Evolutionary conservation across 495 filamentous ascomycete genomes (phyloP), one percentile per base, ranked within the genome.

Genomic region (Lepraria neglecta): DNA sequence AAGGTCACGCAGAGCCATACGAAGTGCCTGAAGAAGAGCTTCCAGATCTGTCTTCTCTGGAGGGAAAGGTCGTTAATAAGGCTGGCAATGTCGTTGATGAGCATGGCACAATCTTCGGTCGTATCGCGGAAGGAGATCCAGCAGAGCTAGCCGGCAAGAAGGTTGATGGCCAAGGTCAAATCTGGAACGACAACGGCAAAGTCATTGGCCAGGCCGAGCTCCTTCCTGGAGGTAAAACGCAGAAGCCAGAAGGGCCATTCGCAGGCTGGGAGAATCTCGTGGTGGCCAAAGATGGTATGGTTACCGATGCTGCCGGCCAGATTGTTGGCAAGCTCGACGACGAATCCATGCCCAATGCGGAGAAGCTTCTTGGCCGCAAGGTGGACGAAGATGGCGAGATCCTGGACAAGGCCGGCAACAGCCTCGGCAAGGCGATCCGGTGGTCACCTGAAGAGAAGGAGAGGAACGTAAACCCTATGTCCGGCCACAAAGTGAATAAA

Each of bases 341-440:
- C 38, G 90, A 90, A 7, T 63, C 64, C 11, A 61, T 60, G 57
- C 62, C 59, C 14, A 89, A 95, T 61, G 71, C 82, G 35, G 84
- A 87, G 73, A 74, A 81, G 27, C 82, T 95, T 3, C 76, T 83
- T 31, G 90, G 90, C 19, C 87, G 90, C 62, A 74, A 76, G 11
- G 89, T 94, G 31, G 90, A 95, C 65, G 86, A 88, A 60, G 89
- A 94, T 62, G 90, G 90, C 31, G 90, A 95, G 61, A 81, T 95
- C 27, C 72, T 84, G 51, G 90, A 95, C 75, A 85, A 83, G 74
- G 87, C 88, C 65, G 90, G 90, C 64, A 95, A 95, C 71, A 78
- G 79, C 38, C 79, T 95, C 17, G 90, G 90, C 44, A 84, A 86
- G 59, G 90, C 89, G 28, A 88, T 92, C 72, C 82, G 90, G 46